Base-by-base conservation (phyloP, 495 filamentous ascomycete genomes). In the Polyplosphaeria fusca region DNA sequence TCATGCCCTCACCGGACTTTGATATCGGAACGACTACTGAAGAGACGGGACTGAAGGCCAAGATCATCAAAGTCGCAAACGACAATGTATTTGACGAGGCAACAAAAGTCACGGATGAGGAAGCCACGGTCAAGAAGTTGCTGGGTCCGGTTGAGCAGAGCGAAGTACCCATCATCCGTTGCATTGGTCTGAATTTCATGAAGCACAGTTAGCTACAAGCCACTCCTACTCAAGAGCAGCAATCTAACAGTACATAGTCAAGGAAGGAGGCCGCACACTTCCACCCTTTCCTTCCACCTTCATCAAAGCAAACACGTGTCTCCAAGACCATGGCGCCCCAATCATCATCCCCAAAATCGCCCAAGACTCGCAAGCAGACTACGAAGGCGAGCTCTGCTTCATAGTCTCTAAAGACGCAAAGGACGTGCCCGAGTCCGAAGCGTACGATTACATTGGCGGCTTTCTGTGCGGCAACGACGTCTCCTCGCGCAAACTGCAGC, bases 381-480 rank as follows among this genome's bases (percentile, higher is more conserved):
- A 81, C 58, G 78, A 81, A 58, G 76, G 78, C 46, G 78, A 81
- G 55, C 67, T 81, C 51, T 70, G 64, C 57, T 56, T 72, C 43
- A 54, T 79, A 2, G 75, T 81, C 35, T 76, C 74, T 13, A 55
- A 61, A 18, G 74, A 75, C 39, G 75, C 71, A 5, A 77, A 77
- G 48, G 66, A 81, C 53, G 71, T 81, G 20, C 55, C 71, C 5
- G 60, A 63, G 25, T 63, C 42, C 3, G 61, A 74, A 2, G 76
- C 78, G 13, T 69, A 77, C 20, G 58, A 65, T 2, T 77, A 78
- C 66, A 69, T 81, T 27, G 74, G 74, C 4, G 78, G 69, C 19
- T 81, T 79, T 57, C 73, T 73, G 12, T 61, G 59, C 50, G 73
- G 76, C 12, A 81, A 81, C 65, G 78, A 81, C 59, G 68, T 80